phyloP scores from a whole-genome alignment of 225 moss, liverwort and hornwort species.

The Sphagnum contortum region DNA sequence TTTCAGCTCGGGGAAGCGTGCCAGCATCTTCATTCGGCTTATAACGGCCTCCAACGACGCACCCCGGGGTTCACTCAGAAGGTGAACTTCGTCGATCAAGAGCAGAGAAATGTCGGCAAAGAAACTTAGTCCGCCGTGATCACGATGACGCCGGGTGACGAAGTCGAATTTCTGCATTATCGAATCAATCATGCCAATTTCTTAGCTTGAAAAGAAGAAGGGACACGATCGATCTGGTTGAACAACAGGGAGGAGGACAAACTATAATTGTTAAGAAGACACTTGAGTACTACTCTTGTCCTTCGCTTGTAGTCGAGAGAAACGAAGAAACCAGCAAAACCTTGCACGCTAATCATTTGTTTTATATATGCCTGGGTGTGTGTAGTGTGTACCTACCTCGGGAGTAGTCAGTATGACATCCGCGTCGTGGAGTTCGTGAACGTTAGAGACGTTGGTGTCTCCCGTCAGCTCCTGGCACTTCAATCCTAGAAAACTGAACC shows the following conservation, averaged over 20 bases:
- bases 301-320: too few relatives aligned
- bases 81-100: slow-evolving; percentile 92
- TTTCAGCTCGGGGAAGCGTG: slow-evolving; percentile 74
- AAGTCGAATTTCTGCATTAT: slow-evolving; percentile 78
- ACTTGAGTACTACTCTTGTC: too few relatives aligned
- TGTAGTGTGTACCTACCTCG: slow-evolving; percentile 34
- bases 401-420: slow-evolving; percentile 92
- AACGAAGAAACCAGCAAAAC: not conserved
- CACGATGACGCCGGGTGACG: slow-evolving; percentile 76
- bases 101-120: slow-evolving; percentile 85
- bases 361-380: too few relatives aligned
- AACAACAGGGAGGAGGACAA: too few relatives aligned
- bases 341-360: too few relatives aligned
- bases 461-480: slow-evolving; percentile 85
- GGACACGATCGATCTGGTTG: too few relatives aligned
- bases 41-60: slow-evolving; percentile 93
- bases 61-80: slow-evolving; percentile 89
- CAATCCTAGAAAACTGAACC: slow-evolving; percentile 66
- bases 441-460: slow-evolving; percentile 56
- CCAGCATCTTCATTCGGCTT: slow-evolving; percentile 96
- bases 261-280: too few relatives aligned
- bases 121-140: slow-evolving; percentile 84
- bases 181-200: not conserved
- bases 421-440: slow-evolving; percentile 64
- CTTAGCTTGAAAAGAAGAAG: too few relatives aligned